Evolutionary conservation across 805 yeast genomes (phyloP).

Genomic region (Lipomyces anomalus): DNA sequence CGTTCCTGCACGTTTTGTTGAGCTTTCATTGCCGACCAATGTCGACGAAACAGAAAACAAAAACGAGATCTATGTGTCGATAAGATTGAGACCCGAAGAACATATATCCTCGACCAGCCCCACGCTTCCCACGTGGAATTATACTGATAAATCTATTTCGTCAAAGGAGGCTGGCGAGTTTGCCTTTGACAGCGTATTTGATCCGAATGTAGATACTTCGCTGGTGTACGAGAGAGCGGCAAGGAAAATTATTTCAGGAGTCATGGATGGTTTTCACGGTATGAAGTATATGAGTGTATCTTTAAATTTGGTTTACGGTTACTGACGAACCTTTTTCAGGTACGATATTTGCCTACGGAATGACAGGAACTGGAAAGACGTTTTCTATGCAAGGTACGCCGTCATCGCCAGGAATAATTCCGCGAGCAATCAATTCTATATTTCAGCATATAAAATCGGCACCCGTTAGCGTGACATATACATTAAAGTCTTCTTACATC

Average conservation of each 20-base stretch:
- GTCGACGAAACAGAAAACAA: too few relatives aligned
- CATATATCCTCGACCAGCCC: too few relatives aligned
- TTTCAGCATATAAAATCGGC: slow-evolving; percentile 42
- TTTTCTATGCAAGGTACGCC: slow-evolving; percentile 74
- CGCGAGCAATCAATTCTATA: slow-evolving; percentile 56
- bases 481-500: slow-evolving; percentile 61
- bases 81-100: neutral
- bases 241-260: slow-evolving; percentile 47
- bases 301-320: neutral
- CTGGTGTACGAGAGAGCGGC: slow-evolving; percentile 58
- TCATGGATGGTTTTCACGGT: slow-evolving; percentile 54
- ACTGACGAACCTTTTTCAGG: slow-evolving; percentile 35
- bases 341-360: slow-evolving; percentile 88
- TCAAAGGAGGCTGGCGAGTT: slow-evolving; percentile 58
- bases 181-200: slow-evolving; percentile 73
- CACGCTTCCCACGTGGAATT: slow-evolving; percentile 3
- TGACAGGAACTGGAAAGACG: slow-evolving; percentile 92
- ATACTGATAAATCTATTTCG: slow-evolving; percentile 37
- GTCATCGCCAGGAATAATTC: slow-evolving; percentile 63
- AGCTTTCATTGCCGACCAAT: too few relatives aligned
- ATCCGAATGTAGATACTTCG: slow-evolving; percentile 33
- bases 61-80: neutral
- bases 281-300: neutral
- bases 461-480: slow-evolving; percentile 34
- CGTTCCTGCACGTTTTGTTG: too few relatives aligned